Conservation (phyloP, 495 filamentous ascomycete genomes). For the Daldinia vernicosa region DNA sequence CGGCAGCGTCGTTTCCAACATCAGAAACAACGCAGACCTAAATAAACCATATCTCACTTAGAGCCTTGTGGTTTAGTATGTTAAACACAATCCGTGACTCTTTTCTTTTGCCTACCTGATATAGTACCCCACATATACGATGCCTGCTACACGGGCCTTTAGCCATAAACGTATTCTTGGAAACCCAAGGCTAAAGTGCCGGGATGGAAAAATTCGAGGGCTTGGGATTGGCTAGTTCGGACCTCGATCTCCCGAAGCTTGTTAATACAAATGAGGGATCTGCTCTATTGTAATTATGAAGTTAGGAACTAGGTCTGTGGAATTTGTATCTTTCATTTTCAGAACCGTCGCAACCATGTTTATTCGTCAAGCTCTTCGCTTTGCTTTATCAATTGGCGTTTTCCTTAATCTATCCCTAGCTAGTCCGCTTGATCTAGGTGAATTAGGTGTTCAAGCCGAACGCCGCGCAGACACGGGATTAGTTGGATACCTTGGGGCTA, state of each 20-base stretch:
- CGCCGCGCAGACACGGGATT: constrained; percentile 52
- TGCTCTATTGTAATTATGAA: neutral
- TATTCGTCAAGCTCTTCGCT: constrained; percentile 21
- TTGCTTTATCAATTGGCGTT: constrained; percentile 26
- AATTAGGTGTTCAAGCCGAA: constrained; percentile 31
- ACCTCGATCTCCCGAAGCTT: constrained; percentile 31
- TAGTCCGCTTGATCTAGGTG: constrained; percentile 33
- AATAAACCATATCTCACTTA: no score
- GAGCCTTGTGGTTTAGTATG: neutral
- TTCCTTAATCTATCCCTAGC: constrained; percentile 18
- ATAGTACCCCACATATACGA: constrained; percentile 28
- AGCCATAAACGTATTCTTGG: constrained; percentile 7
- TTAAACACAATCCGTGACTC: neutral
- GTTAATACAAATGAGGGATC: constrained; percentile 34
- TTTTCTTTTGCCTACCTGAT: neutral
- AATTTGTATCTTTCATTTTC: constrained; percentile 4
- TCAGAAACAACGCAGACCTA: no score
- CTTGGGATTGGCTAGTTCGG: constrained; percentile 33
- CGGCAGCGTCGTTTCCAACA: no score
- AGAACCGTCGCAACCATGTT: constrained; percentile 26
- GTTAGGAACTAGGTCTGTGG: constrained; percentile 20
- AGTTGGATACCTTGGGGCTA: constrained; percentile 60
- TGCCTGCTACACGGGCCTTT: constrained; percentile 9
- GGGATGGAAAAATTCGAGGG: constrained; percentile 14
- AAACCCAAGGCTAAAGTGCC: constrained; percentile 29